Percentiles rank a stretch among this genome's conserved stretches.
Evolutionary conservation across 768 basidiomycete species (phyloP).

Genomic region (Rhizopogon vulgaris): DNA sequence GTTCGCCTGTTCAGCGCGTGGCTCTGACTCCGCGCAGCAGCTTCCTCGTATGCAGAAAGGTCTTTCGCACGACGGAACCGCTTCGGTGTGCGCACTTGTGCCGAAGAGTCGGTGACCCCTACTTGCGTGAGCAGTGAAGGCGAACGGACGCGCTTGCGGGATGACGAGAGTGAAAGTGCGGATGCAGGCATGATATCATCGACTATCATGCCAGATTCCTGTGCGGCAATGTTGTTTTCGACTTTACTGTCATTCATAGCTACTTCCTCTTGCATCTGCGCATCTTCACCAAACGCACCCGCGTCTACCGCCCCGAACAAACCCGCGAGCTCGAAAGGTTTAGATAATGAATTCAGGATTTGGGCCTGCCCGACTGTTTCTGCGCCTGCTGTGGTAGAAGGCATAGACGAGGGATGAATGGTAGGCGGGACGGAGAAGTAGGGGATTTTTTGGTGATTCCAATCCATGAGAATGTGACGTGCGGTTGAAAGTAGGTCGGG

Average conservation of each 20-base stretch:
- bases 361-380: constrained; percentile 79
- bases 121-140: constrained; percentile 30
- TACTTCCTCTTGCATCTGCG: constrained; percentile 30
- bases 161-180: constrained; percentile 21
- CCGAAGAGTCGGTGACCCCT: constrained; percentile 30
- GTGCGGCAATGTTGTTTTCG: constrained; percentile 29
- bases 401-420: constrained; percentile 72
- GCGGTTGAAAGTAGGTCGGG: constrained; percentile 83
- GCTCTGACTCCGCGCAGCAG: constrained; percentile 41
- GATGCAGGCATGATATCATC: constrained; percentile 32
- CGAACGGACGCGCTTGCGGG: not conserved
- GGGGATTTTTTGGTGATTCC: constrained; percentile 95
- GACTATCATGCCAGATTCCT: constrained; percentile 30
- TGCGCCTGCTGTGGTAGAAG: constrained; percentile 61
- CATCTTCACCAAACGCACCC: constrained; percentile 59
- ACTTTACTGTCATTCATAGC: constrained; percentile 40
- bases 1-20: constrained; percentile 49
- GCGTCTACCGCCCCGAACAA: constrained; percentile 78
- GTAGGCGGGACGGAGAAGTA: constrained; percentile 79
- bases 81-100: constrained; percentile 41
- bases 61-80: constrained; percentile 54
- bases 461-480: constrained; percentile 78
- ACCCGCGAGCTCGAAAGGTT: constrained; percentile 77
- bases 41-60: constrained; percentile 46
- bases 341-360: constrained; percentile 63